These are phyloP conservation scores for Pistacia atlantica DNA, from an alignment of 345 rosid genomes.

Conservation along the genomic window DNA sequence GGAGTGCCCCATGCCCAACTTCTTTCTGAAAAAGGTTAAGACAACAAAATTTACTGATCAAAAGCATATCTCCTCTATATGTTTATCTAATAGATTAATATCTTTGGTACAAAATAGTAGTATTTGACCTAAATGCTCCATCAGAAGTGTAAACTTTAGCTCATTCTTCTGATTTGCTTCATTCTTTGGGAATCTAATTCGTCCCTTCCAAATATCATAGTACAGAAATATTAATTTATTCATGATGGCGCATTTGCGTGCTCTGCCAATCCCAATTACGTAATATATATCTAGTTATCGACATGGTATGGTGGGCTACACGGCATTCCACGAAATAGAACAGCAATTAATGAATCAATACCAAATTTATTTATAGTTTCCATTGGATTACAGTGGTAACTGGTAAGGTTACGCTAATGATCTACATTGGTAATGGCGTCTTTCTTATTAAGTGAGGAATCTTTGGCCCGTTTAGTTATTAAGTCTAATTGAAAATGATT, in stretches of 20 bases:
- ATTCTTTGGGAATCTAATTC: background rate
- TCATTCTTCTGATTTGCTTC: background rate
- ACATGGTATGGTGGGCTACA: background rate
- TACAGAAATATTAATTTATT: background rate
- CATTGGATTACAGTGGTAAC: background rate
- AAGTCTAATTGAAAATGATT: background rate
- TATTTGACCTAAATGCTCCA: background rate
- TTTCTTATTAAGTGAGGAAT: slow-evolving; percentile 10
- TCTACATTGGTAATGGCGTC: background rate
- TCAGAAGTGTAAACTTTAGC: background rate
- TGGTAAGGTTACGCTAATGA: background rate
- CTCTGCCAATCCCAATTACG: background rate
- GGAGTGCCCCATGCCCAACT: too few relatives aligned
- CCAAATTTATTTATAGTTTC: background rate
- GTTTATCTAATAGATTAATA: background rate
- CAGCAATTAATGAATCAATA: too few relatives aligned
- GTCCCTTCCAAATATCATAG: background rate
- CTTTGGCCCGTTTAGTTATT: background rate
- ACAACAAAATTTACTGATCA: background rate
- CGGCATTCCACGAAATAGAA: background rate
- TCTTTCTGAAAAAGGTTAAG: background rate
- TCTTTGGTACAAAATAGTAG: background rate
- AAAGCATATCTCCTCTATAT: background rate
- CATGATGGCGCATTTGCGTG: slow-evolving; percentile 6
- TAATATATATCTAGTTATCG: background rate